Conservation (phyloP, 305 asterid species). For the Fraxinus sp. region DNA sequence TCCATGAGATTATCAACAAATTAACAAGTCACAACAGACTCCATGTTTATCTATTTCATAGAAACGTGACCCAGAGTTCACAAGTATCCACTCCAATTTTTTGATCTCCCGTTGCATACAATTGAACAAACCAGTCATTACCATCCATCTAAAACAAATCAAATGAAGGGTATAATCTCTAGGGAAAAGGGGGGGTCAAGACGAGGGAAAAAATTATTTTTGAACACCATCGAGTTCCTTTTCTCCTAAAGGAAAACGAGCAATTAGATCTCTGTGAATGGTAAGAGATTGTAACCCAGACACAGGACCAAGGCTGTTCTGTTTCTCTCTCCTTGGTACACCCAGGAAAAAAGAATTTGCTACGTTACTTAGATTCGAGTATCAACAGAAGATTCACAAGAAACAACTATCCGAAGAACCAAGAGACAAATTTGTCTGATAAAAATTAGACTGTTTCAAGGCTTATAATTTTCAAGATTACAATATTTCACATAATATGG, state of each 20-base stretch:
- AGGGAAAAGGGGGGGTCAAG: not conserved
- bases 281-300: not conserved
- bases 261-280: not conserved
- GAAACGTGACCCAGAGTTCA: not conserved
- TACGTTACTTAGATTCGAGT: not conserved
- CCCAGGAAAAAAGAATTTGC: not conserved
- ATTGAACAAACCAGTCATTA: not conserved
- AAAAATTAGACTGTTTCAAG: not conserved
- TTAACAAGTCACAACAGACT: not conserved
- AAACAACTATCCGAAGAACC: not conserved
- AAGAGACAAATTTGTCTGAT: not conserved
- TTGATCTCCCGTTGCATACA: not conserved
- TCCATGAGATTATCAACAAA: not conserved
- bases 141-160: not conserved
- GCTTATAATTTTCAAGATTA: not conserved
- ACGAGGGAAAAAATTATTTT: not conserved
- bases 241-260: not conserved
- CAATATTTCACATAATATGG: not conserved
- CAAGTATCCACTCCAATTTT: not conserved
- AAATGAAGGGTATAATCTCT: not conserved
- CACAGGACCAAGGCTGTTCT: not conserved
- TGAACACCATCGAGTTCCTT: not conserved
- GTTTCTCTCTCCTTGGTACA: not conserved
- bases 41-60: not conserved
- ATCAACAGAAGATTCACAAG: not conserved